phyloP scores from a whole-genome alignment of 2,329 filamentous ascomycete genomes.

The Tolypocladium capitatum region DNA sequence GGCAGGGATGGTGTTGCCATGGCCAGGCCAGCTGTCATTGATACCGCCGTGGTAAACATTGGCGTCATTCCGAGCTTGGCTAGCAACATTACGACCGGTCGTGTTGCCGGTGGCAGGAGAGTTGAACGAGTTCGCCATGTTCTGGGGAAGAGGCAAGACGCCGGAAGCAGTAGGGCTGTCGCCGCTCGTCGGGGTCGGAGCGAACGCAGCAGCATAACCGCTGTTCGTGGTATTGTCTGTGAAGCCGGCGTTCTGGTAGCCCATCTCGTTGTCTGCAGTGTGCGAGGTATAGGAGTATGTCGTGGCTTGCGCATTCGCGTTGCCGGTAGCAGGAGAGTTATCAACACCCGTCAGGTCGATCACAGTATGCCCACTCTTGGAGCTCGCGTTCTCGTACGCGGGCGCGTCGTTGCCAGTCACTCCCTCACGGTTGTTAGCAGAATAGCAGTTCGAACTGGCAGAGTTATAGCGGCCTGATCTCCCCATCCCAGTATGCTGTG shows the following conservation, averaged over 20 bases:
- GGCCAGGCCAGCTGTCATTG: background rate
- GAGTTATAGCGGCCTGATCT: background rate
- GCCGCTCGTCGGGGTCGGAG: background rate
- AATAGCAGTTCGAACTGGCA: background rate
- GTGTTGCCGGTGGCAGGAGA: background rate
- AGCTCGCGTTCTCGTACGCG: too few relatives aligned
- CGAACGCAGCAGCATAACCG: background rate
- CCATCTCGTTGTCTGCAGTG: background rate
- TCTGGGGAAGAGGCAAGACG: background rate
- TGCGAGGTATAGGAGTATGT: background rate
- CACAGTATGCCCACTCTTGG: background rate
- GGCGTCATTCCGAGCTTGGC: background rate
- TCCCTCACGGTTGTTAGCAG: background rate
- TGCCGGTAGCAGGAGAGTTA: background rate
- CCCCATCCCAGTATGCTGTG: too few relatives aligned
- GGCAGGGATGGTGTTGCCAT: background rate
- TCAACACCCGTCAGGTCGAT: background rate
- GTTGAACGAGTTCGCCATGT: background rate
- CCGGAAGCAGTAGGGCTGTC: background rate
- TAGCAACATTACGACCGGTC: background rate
- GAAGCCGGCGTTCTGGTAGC: background rate
- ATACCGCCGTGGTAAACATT: background rate
- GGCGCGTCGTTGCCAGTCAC: background rate
- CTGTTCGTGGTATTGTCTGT: background rate
- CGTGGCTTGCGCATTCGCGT: background rate